Evolutionary conservation across 371 early-diverging fungal species (phyloP).

Genomic region (Syncephalastrum racemosum): DNA sequence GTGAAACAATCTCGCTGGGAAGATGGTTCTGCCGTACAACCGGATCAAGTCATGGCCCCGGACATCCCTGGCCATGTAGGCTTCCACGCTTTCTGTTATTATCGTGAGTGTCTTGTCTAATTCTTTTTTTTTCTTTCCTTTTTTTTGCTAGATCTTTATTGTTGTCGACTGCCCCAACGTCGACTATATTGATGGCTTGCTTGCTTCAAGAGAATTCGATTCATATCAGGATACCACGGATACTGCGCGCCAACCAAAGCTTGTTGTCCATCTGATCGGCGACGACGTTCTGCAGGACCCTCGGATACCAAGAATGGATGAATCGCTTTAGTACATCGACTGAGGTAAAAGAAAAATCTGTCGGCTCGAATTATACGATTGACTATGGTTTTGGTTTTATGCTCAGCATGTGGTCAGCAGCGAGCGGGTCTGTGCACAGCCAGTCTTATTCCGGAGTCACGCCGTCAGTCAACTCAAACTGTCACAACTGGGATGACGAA

Average conservation of each 20-base stretch:
- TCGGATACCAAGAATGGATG: slow-evolving; percentile 80
- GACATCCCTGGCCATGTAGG: slow-evolving; percentile 38
- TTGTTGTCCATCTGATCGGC: slow-evolving; percentile 72
- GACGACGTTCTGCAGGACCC: slow-evolving; percentile 64
- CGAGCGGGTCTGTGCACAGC: slow-evolving; percentile 55
- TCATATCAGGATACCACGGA: slow-evolving; percentile 28
- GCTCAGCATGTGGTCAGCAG: slow-evolving; percentile 68
- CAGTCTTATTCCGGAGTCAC: slow-evolving; percentile 59
- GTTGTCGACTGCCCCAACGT: slow-evolving; percentile 83
- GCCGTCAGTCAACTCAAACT: slow-evolving; percentile 58
- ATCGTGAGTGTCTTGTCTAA: not conserved
- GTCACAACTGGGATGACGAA: slow-evolving; percentile 52
- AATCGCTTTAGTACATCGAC: slow-evolving; percentile 62
- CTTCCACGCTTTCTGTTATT: no score
- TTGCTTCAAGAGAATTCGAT: slow-evolving; percentile 47
- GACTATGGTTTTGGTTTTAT: no score
- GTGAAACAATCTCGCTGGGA: slow-evolving; percentile 64
- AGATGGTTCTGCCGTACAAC: slow-evolving; percentile 73
- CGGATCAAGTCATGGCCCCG: slow-evolving; percentile 65
- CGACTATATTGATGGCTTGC: slow-evolving; percentile 63
- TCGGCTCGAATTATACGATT: not conserved
- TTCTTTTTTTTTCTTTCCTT: no score
- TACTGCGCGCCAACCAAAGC: slow-evolving; percentile 19
- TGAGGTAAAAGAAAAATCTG: slow-evolving; percentile 44
- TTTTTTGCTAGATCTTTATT: slow-evolving; percentile 68